Evolutionary conservation across 2,329 filamentous ascomycete species (phyloP).

Genomic region (Trichocomaceae sp.): DNA sequence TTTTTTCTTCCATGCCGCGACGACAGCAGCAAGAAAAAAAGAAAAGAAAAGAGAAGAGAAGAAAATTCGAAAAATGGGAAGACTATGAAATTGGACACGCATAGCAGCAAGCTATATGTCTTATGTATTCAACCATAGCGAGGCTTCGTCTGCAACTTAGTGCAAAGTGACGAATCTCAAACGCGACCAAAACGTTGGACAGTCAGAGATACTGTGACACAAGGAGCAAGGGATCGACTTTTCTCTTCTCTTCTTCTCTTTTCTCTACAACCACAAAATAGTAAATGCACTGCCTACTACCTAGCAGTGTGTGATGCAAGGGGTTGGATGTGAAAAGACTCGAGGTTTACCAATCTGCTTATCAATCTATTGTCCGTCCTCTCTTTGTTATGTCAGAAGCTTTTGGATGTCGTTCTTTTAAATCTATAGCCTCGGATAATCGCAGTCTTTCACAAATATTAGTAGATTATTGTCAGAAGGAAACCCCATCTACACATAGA

Average conservation of each 20-base stretch:
- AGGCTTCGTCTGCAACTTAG: not conserved
- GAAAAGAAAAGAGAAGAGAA: not conserved
- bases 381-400: not conserved
- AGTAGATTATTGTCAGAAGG: too few relatives aligned
- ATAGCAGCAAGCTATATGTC: not conserved
- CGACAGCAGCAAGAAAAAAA: not conserved
- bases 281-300: too few relatives aligned
- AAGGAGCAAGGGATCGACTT: not conserved
- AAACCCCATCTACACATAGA: too few relatives aligned
- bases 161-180: not conserved
- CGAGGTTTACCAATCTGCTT: not conserved
- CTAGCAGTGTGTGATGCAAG: not conserved
- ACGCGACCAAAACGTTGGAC: not conserved
- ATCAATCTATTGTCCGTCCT: not conserved
- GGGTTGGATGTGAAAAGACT: not conserved
- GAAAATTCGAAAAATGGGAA: not conserved
- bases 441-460: not conserved
- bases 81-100: not conserved
- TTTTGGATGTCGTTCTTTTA: too few relatives aligned
- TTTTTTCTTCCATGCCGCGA: constrained; percentile 9
- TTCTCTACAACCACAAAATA: not conserved
- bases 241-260: not conserved
- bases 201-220: not conserved
- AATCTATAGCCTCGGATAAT: too few relatives aligned
- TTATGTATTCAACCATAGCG: not conserved